Evolutionary conservation across 805 yeast species (phyloP).

Genomic region (Cyberlindnera petersonii): DNA sequence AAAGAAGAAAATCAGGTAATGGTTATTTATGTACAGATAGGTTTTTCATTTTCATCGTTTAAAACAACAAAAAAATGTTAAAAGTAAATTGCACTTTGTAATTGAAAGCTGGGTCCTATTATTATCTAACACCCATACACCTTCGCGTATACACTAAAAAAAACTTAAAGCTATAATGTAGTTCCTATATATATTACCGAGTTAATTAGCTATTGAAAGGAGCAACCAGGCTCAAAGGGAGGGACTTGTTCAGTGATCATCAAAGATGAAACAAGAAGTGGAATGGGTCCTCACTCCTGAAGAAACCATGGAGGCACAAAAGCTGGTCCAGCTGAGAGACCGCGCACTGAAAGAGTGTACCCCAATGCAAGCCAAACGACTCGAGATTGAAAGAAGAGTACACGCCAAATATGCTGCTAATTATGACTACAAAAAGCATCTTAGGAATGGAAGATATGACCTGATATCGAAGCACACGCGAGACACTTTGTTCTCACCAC

Average conservation of each 20-base stretch:
- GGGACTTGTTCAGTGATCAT: not conserved
- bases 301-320: conserved; percentile 15
- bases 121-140: not conserved
- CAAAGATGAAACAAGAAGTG: not conserved
- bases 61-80: conserved; percentile 22
- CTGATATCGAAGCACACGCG: conserved; percentile 20
- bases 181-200: too few relatives aligned
- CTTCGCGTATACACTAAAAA: too few relatives aligned
- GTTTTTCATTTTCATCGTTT: conserved; percentile 20
- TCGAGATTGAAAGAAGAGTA: conserved; percentile 21
- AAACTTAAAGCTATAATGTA: too few relatives aligned
- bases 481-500: conserved; percentile 15
- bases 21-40: conserved; percentile 24
- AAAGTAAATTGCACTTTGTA: not conserved
- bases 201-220: too few relatives aligned
- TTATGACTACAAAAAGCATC: conserved; percentile 21
- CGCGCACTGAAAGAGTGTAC: conserved; percentile 2
- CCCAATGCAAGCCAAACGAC: conserved; percentile 6
- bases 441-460: conserved; percentile 27
- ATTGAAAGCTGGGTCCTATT: not conserved
- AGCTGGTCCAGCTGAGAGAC: conserved; percentile 20
- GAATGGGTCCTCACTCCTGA: conserved; percentile 1
- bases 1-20: conserved; percentile 13
- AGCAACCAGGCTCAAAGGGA: too few relatives aligned
- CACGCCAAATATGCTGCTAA: conserved; percentile 18